phyloP scores from a whole-genome alignment of 1,284 basidiomycete genomes.

The Amylostereum areolatum region DNA sequence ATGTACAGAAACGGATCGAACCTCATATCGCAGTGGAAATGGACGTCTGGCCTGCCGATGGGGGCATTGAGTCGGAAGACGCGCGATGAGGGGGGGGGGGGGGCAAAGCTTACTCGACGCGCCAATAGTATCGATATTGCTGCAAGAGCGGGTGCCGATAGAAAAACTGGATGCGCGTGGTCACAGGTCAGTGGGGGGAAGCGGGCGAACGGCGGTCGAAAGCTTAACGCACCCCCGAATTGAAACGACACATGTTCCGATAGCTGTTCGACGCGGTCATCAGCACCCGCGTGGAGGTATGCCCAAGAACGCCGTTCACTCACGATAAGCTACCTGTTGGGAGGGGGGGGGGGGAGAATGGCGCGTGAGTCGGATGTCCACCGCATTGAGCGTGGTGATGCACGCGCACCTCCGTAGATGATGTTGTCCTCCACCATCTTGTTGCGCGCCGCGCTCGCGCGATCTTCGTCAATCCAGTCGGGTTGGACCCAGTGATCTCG shows the following conservation, averaged over 20 bases:
- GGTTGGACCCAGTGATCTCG: constrained; percentile 49
- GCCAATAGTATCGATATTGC: constrained; percentile 57
- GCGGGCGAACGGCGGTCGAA: constrained; percentile 3
- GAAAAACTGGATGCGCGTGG: constrained; percentile 40
- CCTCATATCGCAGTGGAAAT: constrained; percentile 68
- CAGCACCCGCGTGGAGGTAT: neutral
- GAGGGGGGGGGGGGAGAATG: no score
- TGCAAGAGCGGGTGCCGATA: constrained; percentile 42
- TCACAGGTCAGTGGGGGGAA: neutral
- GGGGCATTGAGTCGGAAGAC: neutral
- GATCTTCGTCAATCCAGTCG: constrained; percentile 64
- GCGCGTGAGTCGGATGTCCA: neutral
- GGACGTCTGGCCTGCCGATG: constrained; percentile 50
- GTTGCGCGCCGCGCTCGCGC: constrained; percentile 49
- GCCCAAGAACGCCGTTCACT: no score
- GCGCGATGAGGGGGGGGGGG: neutral
- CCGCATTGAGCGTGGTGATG: neutral
- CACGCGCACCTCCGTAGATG: constrained; percentile 47
- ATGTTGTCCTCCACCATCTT: constrained; percentile 57
- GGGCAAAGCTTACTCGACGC: constrained; percentile 44
- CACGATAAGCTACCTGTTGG: no score
- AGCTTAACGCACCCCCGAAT: constrained; percentile 44
- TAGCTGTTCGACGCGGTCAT: constrained; percentile 23
- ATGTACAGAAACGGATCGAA: constrained; percentile 76
- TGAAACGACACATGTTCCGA: constrained; percentile 56